These are phyloP conservation scores for Poterioochromonas sp. DNA, from an alignment of 352 stramenopile species.

Conservation along the genomic window DNA sequence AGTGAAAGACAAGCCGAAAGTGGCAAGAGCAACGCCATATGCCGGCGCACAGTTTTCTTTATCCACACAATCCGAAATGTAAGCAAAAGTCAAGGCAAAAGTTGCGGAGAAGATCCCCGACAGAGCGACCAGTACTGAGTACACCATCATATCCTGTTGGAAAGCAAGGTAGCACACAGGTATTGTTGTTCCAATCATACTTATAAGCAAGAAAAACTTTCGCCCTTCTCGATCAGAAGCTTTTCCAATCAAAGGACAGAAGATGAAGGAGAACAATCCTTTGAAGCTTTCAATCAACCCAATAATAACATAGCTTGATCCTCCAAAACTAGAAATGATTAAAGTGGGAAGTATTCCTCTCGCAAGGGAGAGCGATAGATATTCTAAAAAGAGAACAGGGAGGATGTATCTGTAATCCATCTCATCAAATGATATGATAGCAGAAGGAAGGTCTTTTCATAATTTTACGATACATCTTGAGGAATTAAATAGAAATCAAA, in stretches of 20 bases:
- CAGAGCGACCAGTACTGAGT: constrained; percentile 34
- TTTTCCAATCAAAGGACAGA: constrained; percentile 65
- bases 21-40: constrained; percentile 67
- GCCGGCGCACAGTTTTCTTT: constrained; percentile 55
- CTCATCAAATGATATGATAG: too few relatives aligned
- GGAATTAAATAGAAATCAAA: too few relatives aligned
- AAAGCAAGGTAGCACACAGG: constrained; percentile 47
- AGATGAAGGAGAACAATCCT: constrained; percentile 60
- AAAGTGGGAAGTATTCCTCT: constrained; percentile 56
- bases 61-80: constrained; percentile 66
- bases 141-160: constrained; percentile 39
- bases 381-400: constrained; percentile 68
- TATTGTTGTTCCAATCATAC: constrained; percentile 52
- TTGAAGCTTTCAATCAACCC: constrained; percentile 36
- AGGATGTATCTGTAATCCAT: too few relatives aligned
- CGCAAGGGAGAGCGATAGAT: constrained; percentile 57
- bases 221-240: constrained; percentile 53
- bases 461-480: too few relatives aligned
- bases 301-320: constrained; percentile 50
- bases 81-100: constrained; percentile 73
- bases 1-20: constrained; percentile 65
- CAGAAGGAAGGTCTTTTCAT: too few relatives aligned
- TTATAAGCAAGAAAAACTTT: background rate
- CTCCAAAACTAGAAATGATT: constrained; percentile 56
- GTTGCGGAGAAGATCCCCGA: constrained; percentile 64